Evolutionary conservation across 23 red algal genomes (phyloP).

Genomic region (Gracilariopsis chorda): DNA sequence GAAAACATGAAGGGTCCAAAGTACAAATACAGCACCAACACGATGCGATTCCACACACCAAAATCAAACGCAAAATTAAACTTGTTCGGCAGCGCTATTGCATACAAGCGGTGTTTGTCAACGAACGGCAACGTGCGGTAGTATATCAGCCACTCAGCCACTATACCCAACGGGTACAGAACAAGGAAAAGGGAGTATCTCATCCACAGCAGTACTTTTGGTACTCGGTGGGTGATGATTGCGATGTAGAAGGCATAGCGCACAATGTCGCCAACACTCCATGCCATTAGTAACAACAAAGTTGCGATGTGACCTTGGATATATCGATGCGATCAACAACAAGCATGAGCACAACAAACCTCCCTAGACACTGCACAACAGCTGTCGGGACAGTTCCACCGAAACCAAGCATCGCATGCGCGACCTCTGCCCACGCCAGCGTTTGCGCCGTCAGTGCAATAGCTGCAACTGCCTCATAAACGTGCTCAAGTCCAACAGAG

Average conservation of each 20-base stretch:
- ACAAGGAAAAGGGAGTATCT: slow-evolving; percentile 66
- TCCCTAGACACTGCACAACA: slow-evolving; percentile 38
- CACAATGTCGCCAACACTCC: slow-evolving; percentile 47
- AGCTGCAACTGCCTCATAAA: not conserved
- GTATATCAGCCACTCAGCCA: slow-evolving; percentile 61
- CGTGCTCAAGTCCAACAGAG: not conserved
- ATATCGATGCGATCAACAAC: slow-evolving; percentile 36
- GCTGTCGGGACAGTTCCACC: slow-evolving; percentile 42
- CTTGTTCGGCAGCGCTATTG: slow-evolving; percentile 41
- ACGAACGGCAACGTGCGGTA: slow-evolving; percentile 18
- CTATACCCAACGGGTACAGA: slow-evolving; percentile 57
- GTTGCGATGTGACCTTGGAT: not conserved
- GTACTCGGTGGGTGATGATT: not conserved
- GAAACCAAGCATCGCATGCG: slow-evolving; percentile 49
- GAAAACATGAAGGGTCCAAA: slow-evolving; percentile 59
- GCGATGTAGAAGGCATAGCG: slow-evolving; percentile 67
- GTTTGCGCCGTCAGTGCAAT: slow-evolving; percentile 26
- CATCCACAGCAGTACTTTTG: slow-evolving; percentile 1
- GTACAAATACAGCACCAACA: slow-evolving; percentile 48
- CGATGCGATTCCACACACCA: slow-evolving; percentile 59
- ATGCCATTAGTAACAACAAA: slow-evolving; percentile 17
- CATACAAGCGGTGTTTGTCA: slow-evolving; percentile 18
- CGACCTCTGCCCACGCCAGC: slow-evolving; percentile 45
- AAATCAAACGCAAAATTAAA: slow-evolving; percentile 76
- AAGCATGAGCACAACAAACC: slow-evolving; percentile 44